Conservation (phyloP, 1,139 yeast species). For the Pichia norvegensis region DNA sequence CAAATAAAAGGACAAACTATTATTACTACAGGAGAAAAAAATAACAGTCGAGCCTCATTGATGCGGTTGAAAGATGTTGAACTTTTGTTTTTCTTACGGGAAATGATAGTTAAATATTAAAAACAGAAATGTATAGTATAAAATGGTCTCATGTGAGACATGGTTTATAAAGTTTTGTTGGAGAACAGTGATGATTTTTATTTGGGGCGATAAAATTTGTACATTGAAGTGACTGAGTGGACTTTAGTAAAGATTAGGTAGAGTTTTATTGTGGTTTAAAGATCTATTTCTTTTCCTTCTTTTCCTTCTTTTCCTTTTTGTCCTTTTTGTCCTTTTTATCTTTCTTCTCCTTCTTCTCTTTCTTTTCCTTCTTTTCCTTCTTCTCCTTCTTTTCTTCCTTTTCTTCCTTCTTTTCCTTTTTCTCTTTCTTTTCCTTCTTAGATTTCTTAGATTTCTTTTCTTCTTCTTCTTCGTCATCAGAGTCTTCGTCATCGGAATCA, state of each 20-base stretch:
- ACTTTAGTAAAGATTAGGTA: neutral
- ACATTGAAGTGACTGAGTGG: neutral
- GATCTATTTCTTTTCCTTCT: slow-evolving; percentile 40
- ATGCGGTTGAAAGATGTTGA: too few species aligned
- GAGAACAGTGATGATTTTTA: slow-evolving; percentile 3
- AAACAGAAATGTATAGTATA: slow-evolving; percentile 9
- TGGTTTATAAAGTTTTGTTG: neutral
- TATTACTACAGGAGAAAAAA: too few species aligned
- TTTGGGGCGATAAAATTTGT: neutral
- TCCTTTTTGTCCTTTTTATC: slow-evolving; percentile 32
- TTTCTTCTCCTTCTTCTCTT: slow-evolving; percentile 39
- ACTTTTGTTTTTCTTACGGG: neutral
- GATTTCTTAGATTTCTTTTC: slow-evolving; percentile 36
- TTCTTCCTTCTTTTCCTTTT: slow-evolving; percentile 31
- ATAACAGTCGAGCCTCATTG: too few species aligned
- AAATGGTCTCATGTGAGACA: slow-evolving; percentile 2
- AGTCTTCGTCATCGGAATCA: slow-evolving; percentile 37
- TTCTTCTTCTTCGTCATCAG: slow-evolving; percentile 33
- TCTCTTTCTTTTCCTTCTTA: slow-evolving; percentile 37
- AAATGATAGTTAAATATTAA: slow-evolving; percentile 7
- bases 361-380: slow-evolving; percentile 40
- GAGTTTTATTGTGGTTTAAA: slow-evolving; percentile 21
- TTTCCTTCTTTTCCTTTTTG: slow-evolving; percentile 33
- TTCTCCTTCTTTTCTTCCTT: slow-evolving; percentile 30
- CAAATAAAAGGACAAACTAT: too few species aligned